These are phyloP conservation scores for Candida sanyaensis DNA, from an alignment of 1,139 yeast species.

Conservation along the genomic window DNA sequence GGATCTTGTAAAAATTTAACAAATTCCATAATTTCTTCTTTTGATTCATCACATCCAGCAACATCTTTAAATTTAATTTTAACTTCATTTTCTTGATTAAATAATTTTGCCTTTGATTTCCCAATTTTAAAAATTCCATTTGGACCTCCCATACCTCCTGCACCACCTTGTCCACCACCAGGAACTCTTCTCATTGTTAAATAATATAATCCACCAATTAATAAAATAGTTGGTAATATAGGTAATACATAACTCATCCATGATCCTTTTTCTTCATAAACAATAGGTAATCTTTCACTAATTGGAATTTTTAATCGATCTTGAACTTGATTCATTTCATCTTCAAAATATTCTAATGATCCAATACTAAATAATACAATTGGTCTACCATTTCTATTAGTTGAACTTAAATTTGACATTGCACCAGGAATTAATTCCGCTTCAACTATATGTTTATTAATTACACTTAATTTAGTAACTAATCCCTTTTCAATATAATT, in stretches of 20 bases:
- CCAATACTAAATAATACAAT: constrained; percentile 70
- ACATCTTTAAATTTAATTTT: constrained; percentile 76
- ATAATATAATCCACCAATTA: constrained; percentile 74
- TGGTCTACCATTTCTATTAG: constrained; percentile 37
- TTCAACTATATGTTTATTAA: constrained; percentile 77
- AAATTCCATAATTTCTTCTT: constrained; percentile 84
- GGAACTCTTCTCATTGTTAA: constrained; percentile 60
- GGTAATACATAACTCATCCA: constrained; percentile 58
- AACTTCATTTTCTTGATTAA: constrained; percentile 70
- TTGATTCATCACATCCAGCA: constrained; percentile 83
- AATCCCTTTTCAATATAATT: constrained; percentile 82
- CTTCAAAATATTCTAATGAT: constrained; percentile 72
- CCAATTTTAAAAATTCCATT: constrained; percentile 67
- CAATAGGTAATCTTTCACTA: constrained; percentile 63
- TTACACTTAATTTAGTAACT: constrained; percentile 73
- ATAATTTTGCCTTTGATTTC: constrained; percentile 68
- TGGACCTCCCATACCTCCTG: constrained; percentile 44
- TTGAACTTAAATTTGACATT: constrained; percentile 40
- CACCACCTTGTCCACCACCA: constrained; percentile 36
- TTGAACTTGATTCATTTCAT: constrained; percentile 61
- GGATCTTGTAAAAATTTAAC: constrained; percentile 79
- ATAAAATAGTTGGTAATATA: constrained; percentile 66
- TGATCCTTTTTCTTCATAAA: constrained; percentile 61
- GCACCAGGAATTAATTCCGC: constrained; percentile 69
- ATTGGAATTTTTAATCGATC: constrained; percentile 61